Evolutionary conservation across 495 filamentous ascomycete species (phyloP), one percentile per base, ranked within the genome.

Genomic region (Xylaria nigripes): DNA sequence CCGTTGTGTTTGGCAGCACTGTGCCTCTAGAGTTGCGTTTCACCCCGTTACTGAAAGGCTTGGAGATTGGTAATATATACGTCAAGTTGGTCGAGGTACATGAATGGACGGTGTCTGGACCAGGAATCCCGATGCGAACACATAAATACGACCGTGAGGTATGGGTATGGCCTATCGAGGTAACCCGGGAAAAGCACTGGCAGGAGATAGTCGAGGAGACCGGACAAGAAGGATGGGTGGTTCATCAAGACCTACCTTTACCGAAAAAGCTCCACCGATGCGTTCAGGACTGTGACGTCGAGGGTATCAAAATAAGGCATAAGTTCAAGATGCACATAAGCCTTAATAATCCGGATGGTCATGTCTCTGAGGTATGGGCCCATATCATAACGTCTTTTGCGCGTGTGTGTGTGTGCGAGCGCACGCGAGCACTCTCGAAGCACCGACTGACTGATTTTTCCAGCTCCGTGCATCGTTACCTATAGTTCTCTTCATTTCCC

Each of bases 401-500:
- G 4, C 13, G 38, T 54, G 8, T 30, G 56, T n/a, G 18, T 6
- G n/a, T n/a, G n/a, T n/a, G n/a, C n/a, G n/a, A n/a, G n/a, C n/a
- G n/a, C n/a, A n/a, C n/a, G n/a, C n/a, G n/a, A n/a, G n/a, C n/a
- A n/a, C n/a, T n/a, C n/a, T n/a, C 21, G 10, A 45, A 2, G 36
- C 30, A 16, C 24, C 47, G 41, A 22, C 54, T 63, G 54, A 62
- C 54, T 55, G n/a, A 46, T 19, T 4, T 9, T 47, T 27, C 32
- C 55, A 87, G 81, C 80, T 96, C 45, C 86, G 90, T 18, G 89
- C 89, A 40, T 88, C 86, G 16, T 78, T 96, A 22, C 89, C 90
- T 3, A 79, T 98, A 27, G 85, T 85, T 27, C 83, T 98, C 29
- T 96, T 92, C 70, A 95, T 97, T 58, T 98, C 93, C 12, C 93